Evolutionary conservation across 768 basidiomycete genomes (phyloP).

Genomic region (Neoboletus subvelutipes): DNA sequence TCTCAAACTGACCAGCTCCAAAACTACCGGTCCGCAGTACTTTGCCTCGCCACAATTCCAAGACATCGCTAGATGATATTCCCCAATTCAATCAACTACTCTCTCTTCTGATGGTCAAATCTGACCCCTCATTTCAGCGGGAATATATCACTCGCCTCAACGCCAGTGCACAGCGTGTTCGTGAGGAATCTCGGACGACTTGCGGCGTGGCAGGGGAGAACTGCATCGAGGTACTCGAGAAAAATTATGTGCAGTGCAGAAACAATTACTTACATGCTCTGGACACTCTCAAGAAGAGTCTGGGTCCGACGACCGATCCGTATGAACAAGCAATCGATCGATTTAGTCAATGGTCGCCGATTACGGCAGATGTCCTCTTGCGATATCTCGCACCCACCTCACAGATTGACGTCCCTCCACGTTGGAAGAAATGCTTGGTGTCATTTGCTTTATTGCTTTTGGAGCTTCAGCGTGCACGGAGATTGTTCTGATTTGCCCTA

Average conservation of each 20-base stretch:
- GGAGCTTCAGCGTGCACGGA: neutral
- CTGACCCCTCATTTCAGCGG: conserved; percentile 1
- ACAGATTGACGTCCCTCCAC: neutral
- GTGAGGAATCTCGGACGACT: neutral
- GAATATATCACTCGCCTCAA: conserved; percentile 13
- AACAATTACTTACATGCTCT: neutral
- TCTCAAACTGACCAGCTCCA: too few species aligned
- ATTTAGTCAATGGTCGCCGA: conserved; percentile 34
- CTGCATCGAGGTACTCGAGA: neutral
- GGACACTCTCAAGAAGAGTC: neutral
- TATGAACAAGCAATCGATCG: conserved; percentile 3
- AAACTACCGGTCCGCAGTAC: neutral
- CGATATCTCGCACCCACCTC: neutral
- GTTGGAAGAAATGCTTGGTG: conserved; percentile 33
- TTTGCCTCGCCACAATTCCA: too few species aligned
- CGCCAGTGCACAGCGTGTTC: neutral
- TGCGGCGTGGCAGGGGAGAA: too few species aligned
- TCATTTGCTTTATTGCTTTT: conserved; percentile 29
- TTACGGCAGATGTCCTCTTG: neutral
- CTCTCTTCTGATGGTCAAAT: neutral
- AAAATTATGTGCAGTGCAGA: conserved; percentile 1
- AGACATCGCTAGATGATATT: neutral
- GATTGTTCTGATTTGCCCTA: conserved; percentile 17
- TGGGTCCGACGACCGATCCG: conserved; percentile 8
- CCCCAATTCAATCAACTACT: neutral